Percentiles rank a stretch among this genome's conserved stretches.
Evolutionary conservation across 768 basidiomycete species (phyloP).

Genomic region (Lentinus tigrinus): DNA sequence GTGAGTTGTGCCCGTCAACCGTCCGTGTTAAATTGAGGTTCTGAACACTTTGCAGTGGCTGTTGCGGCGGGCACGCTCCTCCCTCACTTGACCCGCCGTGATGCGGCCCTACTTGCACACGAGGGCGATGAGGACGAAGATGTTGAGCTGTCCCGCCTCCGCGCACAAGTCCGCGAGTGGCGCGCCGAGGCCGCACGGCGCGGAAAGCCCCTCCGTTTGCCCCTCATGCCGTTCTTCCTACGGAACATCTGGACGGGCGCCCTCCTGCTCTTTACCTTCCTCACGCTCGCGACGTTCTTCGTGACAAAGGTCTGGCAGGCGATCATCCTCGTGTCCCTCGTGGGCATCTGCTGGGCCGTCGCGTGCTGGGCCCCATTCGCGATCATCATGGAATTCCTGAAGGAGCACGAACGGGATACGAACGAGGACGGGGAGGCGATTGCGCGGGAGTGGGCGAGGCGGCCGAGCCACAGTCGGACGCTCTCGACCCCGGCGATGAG

Average conservation of each 20-base stretch:
- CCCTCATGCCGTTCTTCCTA: conserved; percentile 86
- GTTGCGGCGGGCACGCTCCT: conserved; percentile 79
- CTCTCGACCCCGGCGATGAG: conserved; percentile 46
- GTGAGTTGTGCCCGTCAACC: conserved; percentile 52
- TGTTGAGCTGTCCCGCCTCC: conserved; percentile 67
- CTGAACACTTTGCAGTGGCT: conserved; percentile 56
- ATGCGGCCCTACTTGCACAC: conserved; percentile 73
- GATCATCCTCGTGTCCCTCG: conserved; percentile 74
- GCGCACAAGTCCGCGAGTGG: conserved; percentile 75
- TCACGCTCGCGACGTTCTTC: conserved; percentile 87
- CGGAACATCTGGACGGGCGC: conserved; percentile 94
- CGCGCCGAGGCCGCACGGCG: conserved; percentile 77
- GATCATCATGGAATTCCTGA: conserved; percentile 83
- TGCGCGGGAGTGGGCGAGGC: conserved; percentile 25
- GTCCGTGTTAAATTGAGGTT: conserved; percentile 4
- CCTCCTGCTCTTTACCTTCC: conserved; percentile 70
- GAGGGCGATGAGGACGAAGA: conserved; percentile 73
- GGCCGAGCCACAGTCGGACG: conserved; percentile 53
- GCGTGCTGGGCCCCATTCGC: conserved; percentile 98
- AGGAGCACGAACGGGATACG: conserved; percentile 26
- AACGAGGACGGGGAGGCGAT: conserved; percentile 16
- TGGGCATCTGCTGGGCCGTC: conserved; percentile 95
- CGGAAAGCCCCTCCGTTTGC: conserved; percentile 74
- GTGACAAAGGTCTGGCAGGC: conserved; percentile 79
- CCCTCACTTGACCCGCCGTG: conserved; percentile 79